phyloP scores from a whole-genome alignment of 768 basidiomycete species.

The Nidularia sp. region DNA sequence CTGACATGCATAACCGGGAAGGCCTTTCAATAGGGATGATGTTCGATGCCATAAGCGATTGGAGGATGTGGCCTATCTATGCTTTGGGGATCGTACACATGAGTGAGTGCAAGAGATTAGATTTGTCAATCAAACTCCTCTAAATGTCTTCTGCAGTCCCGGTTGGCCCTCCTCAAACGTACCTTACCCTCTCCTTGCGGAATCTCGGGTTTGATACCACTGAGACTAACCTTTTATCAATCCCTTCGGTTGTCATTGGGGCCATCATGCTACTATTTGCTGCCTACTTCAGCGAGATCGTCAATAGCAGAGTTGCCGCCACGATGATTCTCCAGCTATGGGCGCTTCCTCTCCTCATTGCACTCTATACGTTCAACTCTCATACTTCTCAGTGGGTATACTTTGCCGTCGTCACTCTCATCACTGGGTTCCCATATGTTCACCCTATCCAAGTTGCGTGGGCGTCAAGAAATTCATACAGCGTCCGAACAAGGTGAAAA shows the following conservation, averaged over 20 bases:
- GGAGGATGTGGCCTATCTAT: constrained; percentile 66
- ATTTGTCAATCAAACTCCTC: neutral
- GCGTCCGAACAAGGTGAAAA: constrained; percentile 49
- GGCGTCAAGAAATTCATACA: constrained; percentile 57
- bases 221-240: constrained; percentile 55
- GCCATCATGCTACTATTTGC: constrained; percentile 41
- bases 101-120: constrained; percentile 26
- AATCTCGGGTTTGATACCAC: constrained; percentile 62
- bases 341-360: constrained; percentile 58
- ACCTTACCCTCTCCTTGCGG: constrained; percentile 60
- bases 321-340: constrained; percentile 54
- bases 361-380: constrained; percentile 45
- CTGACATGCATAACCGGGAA: constrained; percentile 71
- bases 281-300: constrained; percentile 47
- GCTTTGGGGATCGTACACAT: constrained; percentile 49
- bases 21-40: constrained; percentile 48
- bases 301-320: constrained; percentile 53
- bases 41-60: constrained; percentile 49
- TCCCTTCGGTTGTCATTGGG: constrained; percentile 56
- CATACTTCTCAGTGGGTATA: constrained; percentile 54
- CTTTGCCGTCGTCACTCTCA: constrained; percentile 46
- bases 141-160: constrained; percentile 35
- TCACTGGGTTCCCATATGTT: constrained; percentile 54
- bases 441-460: constrained; percentile 52
- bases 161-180: constrained; percentile 52